Percentiles rank a stretch among this genome's conserved stretches.
These are phyloP conservation scores for Umbilicaria muhlenbergii DNA, from an alignment of 495 filamentous ascomycete genomes.

Conservation along the genomic window DNA sequence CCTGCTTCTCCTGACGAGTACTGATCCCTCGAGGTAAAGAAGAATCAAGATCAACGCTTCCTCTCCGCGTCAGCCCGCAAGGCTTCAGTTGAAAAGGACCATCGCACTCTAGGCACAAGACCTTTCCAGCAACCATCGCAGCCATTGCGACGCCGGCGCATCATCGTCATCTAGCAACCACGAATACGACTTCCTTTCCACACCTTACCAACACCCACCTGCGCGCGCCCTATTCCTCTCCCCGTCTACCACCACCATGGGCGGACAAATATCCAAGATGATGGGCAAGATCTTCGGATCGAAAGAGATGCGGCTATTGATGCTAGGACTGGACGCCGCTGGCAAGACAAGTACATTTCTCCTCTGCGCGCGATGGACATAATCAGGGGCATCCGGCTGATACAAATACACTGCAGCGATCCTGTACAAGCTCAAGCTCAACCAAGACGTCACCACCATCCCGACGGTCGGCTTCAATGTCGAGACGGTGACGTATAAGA, in stretches of 20 bases:
- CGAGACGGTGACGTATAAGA: constrained; percentile 99
- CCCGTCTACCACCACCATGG: constrained; percentile 34
- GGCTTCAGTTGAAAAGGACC: too few species aligned
- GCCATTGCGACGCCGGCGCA: too few species aligned
- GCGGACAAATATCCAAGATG: constrained; percentile 69
- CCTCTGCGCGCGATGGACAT: not conserved
- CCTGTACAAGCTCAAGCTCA: constrained; percentile 99
- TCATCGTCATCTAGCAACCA: too few species aligned
- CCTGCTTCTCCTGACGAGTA: too few species aligned
- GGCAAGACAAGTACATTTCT: constrained; percentile 67
- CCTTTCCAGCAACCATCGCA: too few species aligned
- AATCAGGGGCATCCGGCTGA: not conserved
- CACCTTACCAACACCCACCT: not conserved
- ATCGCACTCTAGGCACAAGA: too few species aligned
- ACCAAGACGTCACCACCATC: constrained; percentile 97
- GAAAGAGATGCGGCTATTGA: constrained; percentile 87
- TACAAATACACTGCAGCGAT: constrained; percentile 35
- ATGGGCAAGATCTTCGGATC: constrained; percentile 97
- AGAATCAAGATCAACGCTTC: too few species aligned
- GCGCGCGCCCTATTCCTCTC: too few species aligned
- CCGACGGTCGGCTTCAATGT: constrained; percentile 99
- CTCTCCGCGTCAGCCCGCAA: too few species aligned
- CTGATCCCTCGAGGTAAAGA: too few species aligned
- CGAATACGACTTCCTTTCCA: too few species aligned
- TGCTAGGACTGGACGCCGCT: constrained; percentile 98